Conservation (phyloP, 2,329 filamentous ascomycete species). For the Fusarium heterosporum region DNA sequence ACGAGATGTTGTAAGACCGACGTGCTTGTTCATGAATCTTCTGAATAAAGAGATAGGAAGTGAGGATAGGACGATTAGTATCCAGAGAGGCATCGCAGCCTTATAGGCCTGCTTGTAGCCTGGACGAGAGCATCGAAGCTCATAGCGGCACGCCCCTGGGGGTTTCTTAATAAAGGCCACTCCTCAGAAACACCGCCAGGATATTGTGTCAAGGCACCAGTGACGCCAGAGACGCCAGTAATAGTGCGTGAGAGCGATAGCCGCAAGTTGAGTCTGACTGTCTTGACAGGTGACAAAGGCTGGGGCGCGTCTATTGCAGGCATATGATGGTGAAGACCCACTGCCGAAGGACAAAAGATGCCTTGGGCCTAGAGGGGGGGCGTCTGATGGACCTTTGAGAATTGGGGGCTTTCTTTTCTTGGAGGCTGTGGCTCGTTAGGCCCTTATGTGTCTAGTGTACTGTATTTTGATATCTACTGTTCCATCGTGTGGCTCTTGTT, state of each 20-base stretch:
- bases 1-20: conserved; percentile 14
- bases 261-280: conserved; percentile 49
- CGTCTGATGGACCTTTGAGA: conserved; percentile 37
- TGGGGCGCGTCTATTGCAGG: conserved; percentile 48
- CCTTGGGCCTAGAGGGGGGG: conserved; percentile 38
- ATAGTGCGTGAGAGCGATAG: conserved; percentile 46
- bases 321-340: conserved; percentile 46
- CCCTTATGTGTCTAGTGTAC: conserved; percentile 37
- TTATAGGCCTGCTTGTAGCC: conserved; percentile 60
- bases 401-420: conserved; percentile 35
- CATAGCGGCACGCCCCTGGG: conserved; percentile 42
- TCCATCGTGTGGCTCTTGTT: conserved; percentile 27
- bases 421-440: conserved; percentile 27
- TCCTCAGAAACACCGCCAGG: conserved; percentile 30
- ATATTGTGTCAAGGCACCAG: conserved; percentile 48
- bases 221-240: conserved; percentile 47
- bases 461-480: conserved; percentile 36
- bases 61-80: conserved; percentile 46
- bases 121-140: conserved; percentile 41
- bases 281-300: conserved; percentile 50
- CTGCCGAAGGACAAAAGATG: conserved; percentile 43
- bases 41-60: conserved; percentile 39
- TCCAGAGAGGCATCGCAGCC: conserved; percentile 63
- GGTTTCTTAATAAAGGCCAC: conserved; percentile 25
- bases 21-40: conserved; percentile 27